Evolutionary conservation across 371 early-diverging fungal genomes (phyloP), one percentile per base, ranked within the genome.

Genomic region (Mucor piriformis): DNA sequence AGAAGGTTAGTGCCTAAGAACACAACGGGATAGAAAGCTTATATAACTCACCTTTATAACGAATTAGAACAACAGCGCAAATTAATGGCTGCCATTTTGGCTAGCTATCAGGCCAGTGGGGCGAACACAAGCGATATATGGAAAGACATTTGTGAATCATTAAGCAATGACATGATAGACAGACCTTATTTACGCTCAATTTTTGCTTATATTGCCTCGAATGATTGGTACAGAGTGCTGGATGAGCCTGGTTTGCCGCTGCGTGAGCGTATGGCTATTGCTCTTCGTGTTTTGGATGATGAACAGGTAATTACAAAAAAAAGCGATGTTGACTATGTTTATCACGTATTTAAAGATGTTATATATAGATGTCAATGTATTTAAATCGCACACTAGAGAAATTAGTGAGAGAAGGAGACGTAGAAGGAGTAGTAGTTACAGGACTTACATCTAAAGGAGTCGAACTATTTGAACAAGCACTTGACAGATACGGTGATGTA

Each of bases 401-500:
- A n/a, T 65, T 84, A 21, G 72, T 85, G 16, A 56, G 62, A 25
- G 63, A 64, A 37, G 94, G 94, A 0, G 82, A 88, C 61, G 76
- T 93, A 35, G 86, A 88, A 40, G 94, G 92, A 3, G 67, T 95
- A 8, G 63, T 90, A 12, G 69, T 94, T 23, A 92, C 93, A 5
- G 95, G 95, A 13, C 67, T 91, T 12, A 83, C 86, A 10, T 62
- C 61, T 29, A 71, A 73, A 25, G 88, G 86, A 3, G 73, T 87
- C 11, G 84, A 86, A 42, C 66, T 96, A 44, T 72, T 96, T 54
- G 86, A 88, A 51, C 74, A 77, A 50, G 94, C 90, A 58, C 81
- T 96, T 6, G 90, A 97, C 75, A 70, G 73, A 34, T 92, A 93
- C 6, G 93, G 92, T 0, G 98, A 97, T 69, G 85, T 95, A 24